These are phyloP conservation scores for Marasmius oreades DNA, from an alignment of 1,284 basidiomycete genomes.

Conservation along the genomic window DNA sequence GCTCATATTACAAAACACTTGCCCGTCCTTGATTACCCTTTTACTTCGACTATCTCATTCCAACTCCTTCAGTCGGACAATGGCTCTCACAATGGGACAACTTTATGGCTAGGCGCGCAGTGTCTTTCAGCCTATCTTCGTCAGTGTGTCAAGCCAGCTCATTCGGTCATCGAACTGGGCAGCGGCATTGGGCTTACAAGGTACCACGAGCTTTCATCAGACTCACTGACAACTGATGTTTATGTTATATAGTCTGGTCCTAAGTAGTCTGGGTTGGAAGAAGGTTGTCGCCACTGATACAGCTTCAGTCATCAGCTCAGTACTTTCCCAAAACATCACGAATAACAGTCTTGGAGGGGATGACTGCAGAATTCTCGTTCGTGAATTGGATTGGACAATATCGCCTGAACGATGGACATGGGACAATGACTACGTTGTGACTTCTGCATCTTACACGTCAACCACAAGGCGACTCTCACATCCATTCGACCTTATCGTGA, in stretches of 20 bases:
- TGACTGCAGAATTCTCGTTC: constrained; percentile 42
- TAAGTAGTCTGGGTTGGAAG: constrained; percentile 67
- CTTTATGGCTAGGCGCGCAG: constrained; percentile 84
- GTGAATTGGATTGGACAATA: constrained; percentile 64
- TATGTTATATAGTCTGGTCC: constrained; percentile 49
- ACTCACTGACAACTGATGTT: constrained; percentile 13
- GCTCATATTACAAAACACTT: constrained; percentile 10
- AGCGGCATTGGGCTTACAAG: constrained; percentile 79
- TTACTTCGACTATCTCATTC: constrained; percentile 36
- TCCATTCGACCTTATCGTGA: constrained; percentile 77
- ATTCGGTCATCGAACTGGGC: constrained; percentile 73
- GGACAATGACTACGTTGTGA: constrained; percentile 40
- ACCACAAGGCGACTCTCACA: constrained; percentile 32
- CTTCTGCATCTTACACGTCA: constrained; percentile 22
- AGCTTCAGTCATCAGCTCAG: constrained; percentile 59
- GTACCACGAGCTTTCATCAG: constrained; percentile 37
- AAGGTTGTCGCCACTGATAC: constrained; percentile 80
- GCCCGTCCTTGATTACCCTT: constrained; percentile 32
- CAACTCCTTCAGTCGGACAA: constrained; percentile 53
- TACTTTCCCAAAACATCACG: constrained; percentile 66
- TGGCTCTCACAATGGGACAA: constrained; percentile 75
- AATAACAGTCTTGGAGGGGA: constrained; percentile 43
- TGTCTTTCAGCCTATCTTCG: constrained; percentile 66
- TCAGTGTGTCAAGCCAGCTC: constrained; percentile 26
- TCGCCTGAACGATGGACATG: constrained; percentile 53